Base-by-base conservation (phyloP, 139 green algal genomes). In the Gonium pectorale region DNA sequence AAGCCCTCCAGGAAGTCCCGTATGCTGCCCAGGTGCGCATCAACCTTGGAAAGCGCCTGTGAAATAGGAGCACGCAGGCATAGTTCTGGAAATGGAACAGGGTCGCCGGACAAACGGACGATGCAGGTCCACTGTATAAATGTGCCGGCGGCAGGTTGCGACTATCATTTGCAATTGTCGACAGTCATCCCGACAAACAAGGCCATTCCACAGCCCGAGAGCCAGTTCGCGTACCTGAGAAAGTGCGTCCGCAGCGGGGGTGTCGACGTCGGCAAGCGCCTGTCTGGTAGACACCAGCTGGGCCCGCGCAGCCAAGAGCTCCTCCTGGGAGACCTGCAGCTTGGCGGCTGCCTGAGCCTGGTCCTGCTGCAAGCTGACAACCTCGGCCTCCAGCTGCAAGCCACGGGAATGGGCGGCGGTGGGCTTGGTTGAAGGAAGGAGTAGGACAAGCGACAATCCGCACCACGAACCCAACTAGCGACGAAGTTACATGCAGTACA, bases 331-430 rank as follows among this genome's bases (percentile, higher is more conserved):
- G 29, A 77, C 5, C 29, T 77, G 63, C 15, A 85, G 79, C 79
- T 85, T 75, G 37, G 46, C 49, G 37, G 79, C 64, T 5, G 79
- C 79, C 33, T 75, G 46, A 15, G 79, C 79, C 49, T 85, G 79
- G 29, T 85, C 79, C 26, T 85, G 63, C 49, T 85, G 79, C 51
- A 85, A 64, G 35, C 35, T 54, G 9, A 85, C 37, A 2, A 85
- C 79, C 79, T 85, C 79, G 2, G 79, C 37, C 63, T 85, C 79
- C 15, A 85, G 64, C 79, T 85, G 79, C 35, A 40, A 29, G 9
- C 44, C 19, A 31, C 33, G 21, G 4, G 43, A 70, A 66, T 17
- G 24, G 21, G 56, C 19, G 21, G 56, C 24, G 56, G 56, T n/a
- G 56, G 22, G 49, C 13, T 56, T 66, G 56, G 24, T 11, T 66